These are phyloP conservation scores for Lentinus tigrinus DNA, from an alignment of 768 basidiomycete species.

Conservation along the genomic window DNA sequence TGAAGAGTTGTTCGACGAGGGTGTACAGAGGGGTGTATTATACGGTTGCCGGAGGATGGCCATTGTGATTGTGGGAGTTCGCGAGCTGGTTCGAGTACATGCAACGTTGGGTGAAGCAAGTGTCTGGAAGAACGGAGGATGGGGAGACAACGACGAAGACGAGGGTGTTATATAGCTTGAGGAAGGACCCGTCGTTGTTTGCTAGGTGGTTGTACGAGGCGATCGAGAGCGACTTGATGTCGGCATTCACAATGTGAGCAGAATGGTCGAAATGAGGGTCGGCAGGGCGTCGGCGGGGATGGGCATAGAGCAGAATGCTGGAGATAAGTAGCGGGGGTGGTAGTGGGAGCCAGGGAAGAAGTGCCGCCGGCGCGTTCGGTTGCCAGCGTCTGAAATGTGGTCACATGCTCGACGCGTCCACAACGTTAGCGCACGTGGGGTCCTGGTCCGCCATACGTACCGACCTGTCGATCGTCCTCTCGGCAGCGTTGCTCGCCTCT, in stretches of 20 bases:
- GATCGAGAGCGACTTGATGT: no score
- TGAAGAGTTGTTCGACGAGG: not conserved
- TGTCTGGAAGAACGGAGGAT: not conserved
- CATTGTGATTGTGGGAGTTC: slow-evolving; percentile 83
- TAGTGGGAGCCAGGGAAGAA: slow-evolving; percentile 21
- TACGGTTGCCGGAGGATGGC: slow-evolving; percentile 75
- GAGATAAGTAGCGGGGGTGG: slow-evolving; percentile 19
- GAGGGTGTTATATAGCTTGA: slow-evolving; percentile 5
- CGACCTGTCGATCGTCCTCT: no score
- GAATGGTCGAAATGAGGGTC: slow-evolving; percentile 7
- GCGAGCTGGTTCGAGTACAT: slow-evolving; percentile 97
- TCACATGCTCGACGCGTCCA: no score
- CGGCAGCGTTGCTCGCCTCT: no score
- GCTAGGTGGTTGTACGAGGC: no score
- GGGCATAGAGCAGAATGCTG: slow-evolving; percentile 12
- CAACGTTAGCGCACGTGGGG: no score
- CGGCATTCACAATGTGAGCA: no score
- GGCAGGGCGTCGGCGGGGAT: no score
- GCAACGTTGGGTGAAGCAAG: slow-evolving; percentile 39
- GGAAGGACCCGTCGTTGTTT: no score
- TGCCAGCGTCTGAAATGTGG: no score
- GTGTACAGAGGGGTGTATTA: slow-evolving; percentile 37
- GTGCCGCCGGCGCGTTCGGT: not conserved
- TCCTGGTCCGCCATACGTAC: no score
- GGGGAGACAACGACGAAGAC: not conserved